phyloP scores from a whole-genome alignment of 257 asterid genomes.

The Solanum rostratum region DNA sequence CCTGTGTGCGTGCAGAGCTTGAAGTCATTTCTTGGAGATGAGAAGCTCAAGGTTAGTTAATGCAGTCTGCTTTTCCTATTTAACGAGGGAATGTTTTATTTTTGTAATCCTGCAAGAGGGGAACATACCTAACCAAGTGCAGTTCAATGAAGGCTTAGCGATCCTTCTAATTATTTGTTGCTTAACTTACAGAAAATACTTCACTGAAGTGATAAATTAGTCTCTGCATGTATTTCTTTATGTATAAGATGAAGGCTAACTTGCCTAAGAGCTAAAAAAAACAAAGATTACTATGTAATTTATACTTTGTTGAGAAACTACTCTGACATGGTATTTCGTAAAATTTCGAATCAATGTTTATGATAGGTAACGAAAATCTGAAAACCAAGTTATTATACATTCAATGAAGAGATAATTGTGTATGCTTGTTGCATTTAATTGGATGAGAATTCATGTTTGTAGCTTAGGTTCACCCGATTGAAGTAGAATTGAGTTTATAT shows the following conservation, averaged over 20 bases:
- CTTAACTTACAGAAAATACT: background rate
- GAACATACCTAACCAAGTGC: background rate
- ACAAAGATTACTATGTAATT: background rate
- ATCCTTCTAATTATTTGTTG: background rate
- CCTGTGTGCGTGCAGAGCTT: conserved; percentile 65
- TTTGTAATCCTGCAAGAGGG: background rate
- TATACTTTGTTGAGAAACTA: background rate
- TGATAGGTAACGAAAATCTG: background rate
- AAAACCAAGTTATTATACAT: background rate
- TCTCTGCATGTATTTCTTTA: background rate
- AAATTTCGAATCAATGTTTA: background rate
- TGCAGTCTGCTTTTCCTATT: background rate
- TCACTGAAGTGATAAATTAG: background rate
- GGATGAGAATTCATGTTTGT: background rate
- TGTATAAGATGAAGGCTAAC: background rate
- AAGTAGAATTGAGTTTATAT: background rate
- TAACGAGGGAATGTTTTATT: background rate
- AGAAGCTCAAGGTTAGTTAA: conserved; percentile 71
- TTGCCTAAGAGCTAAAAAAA: background rate
- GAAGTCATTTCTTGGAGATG: conserved; percentile 78
- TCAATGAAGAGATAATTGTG: background rate
- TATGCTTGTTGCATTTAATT: background rate
- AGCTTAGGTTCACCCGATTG: background rate
- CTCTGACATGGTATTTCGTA: background rate
- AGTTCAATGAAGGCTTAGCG: background rate